A percentile compares a stretch with the other conserved stretches of the same genome.
phyloP scores from a whole-genome alignment of 805 yeast genomes.

The Ogataea allantospora region DNA sequence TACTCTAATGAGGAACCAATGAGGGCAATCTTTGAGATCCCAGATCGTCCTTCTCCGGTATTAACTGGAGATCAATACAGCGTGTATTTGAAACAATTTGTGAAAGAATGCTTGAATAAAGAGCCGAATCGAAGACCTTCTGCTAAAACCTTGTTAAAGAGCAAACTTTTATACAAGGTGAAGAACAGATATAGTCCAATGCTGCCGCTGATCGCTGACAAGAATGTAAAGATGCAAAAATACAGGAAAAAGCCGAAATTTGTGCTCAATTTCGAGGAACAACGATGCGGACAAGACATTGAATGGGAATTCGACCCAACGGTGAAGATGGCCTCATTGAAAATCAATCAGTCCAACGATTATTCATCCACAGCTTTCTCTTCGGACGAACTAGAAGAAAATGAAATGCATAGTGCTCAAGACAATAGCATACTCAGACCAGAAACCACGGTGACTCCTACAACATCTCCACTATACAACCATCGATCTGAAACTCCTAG shows the following conservation, averaged over 20 bases:
- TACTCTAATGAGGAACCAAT: conserved; percentile 68
- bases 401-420: conserved; percentile 15
- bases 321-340: conserved; percentile 6
- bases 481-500: conserved; percentile 14
- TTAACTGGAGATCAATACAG: conserved; percentile 45
- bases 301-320: conserved; percentile 28
- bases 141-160: conserved; percentile 53
- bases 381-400: conserved; percentile 12
- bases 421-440: conserved; percentile 16
- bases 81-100: conserved; percentile 51
- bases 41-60: conserved; percentile 61
- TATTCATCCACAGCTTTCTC: conserved; percentile 3
- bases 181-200: conserved; percentile 30
- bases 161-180: conserved; percentile 46
- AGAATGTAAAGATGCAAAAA: conserved; percentile 36
- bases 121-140: conserved; percentile 65
- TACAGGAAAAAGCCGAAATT: conserved; percentile 39
- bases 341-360: background rate
- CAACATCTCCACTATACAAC: conserved; percentile 20
- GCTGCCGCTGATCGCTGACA: conserved; percentile 32
- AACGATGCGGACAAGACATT: conserved; percentile 26
- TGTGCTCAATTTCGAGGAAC: conserved; percentile 29
- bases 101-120: conserved; percentile 62
- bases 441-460: conserved; percentile 19
- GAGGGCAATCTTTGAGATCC: conserved; percentile 71